Evolutionary conservation across 2,329 filamentous ascomycete genomes (phyloP).

Genomic region (Hirsutella thompsonii): DNA sequence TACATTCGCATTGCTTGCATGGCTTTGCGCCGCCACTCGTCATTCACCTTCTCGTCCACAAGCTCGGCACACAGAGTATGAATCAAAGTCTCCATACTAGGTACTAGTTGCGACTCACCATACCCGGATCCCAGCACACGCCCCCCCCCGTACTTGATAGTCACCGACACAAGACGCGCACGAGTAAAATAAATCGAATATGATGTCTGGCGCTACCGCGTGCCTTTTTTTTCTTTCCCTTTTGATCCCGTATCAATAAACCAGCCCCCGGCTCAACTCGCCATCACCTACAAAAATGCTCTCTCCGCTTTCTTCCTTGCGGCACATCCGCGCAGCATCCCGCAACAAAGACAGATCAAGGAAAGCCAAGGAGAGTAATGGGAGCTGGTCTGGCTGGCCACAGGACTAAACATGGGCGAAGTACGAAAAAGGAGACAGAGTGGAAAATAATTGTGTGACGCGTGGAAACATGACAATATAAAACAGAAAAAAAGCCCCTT

Average conservation of each 20-base stretch:
- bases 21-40: background rate
- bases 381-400: too few species aligned
- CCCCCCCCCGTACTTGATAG: too few species aligned
- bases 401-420: background rate
- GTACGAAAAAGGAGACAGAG: background rate
- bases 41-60: too few species aligned
- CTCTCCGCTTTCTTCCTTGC: background rate
- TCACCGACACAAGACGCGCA: too few species aligned
- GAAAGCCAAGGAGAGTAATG: conserved; percentile 1
- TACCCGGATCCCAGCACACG: too few species aligned
- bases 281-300: too few species aligned
- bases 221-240: conserved; percentile 1
- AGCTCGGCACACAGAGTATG: too few species aligned
- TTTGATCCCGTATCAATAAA: conserved; percentile 1
- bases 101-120: too few species aligned
- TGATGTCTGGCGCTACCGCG: conserved; percentile 2
- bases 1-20: background rate
- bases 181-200: conserved; percentile 1
- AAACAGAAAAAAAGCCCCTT: background rate
- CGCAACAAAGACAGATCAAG: background rate
- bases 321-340: background rate
- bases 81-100: too few species aligned
- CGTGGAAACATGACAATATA: conserved; percentile 2
- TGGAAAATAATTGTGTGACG: conserved; percentile 1
- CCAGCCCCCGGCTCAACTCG: too few species aligned